A percentile compares a stretch with the other conserved stretches of the same genome.
phyloP scores from a whole-genome alignment of 139 green algal species.

The Pycnococcus provasolii region DNA sequence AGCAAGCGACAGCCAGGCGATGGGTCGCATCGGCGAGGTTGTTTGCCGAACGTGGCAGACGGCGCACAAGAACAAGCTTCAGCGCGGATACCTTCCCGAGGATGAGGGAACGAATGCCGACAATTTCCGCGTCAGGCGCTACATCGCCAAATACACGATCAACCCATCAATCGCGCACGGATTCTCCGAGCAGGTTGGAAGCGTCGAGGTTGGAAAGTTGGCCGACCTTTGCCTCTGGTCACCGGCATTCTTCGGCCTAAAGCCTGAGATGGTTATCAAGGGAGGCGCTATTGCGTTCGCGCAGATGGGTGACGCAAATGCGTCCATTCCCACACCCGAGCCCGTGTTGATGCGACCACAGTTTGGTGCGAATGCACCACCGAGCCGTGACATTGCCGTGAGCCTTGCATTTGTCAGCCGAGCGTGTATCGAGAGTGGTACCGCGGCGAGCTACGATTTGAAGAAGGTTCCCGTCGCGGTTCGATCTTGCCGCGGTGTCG shows the following conservation, averaged over 20 bases:
- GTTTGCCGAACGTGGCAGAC: conserved; percentile 43
- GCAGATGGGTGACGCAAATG: conserved; percentile 46
- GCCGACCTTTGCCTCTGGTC: conserved; percentile 38
- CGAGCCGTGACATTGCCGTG: conserved; percentile 15
- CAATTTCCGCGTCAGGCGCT: conserved; percentile 42
- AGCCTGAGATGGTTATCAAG: conserved; percentile 44
- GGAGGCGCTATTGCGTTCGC: conserved; percentile 35
- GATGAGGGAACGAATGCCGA: conserved; percentile 27
- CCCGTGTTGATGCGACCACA: conserved; percentile 38
- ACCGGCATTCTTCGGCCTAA: conserved; percentile 40
- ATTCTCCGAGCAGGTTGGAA: conserved; percentile 33
- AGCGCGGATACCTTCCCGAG: conserved; percentile 32
- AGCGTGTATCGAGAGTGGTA: conserved; percentile 9
- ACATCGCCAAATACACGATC: conserved; percentile 45
- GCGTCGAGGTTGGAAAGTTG: conserved; percentile 40
- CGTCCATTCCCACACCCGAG: conserved; percentile 39
- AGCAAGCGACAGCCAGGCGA: conserved; percentile 39
- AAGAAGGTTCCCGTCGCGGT: conserved; percentile 29
- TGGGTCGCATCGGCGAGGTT: conserved; percentile 44
- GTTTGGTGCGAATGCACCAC: conserved; percentile 21
- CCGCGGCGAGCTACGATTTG: conserved; percentile 25
- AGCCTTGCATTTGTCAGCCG: conserved; percentile 29
- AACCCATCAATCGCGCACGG: conserved; percentile 41
- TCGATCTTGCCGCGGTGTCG: conserved; percentile 17
- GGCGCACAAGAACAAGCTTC: conserved; percentile 39